Conservation (phyloP, 177 flowering plant genomes). For the Vitis hybrid region DNA sequence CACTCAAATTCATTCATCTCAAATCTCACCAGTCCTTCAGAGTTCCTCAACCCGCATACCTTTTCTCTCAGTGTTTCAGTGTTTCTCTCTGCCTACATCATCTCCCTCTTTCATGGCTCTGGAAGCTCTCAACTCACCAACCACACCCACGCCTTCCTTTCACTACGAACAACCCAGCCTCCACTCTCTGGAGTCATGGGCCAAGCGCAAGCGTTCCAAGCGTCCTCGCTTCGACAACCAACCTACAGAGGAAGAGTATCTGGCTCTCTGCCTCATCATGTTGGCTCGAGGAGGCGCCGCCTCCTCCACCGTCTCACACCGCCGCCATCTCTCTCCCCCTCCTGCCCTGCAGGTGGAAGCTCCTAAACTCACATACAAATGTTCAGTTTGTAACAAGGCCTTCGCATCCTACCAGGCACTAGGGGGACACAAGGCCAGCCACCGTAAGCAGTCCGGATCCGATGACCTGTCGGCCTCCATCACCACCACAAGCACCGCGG, state of each 20-base stretch:
- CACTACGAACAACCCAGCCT: slow-evolving; percentile 5
- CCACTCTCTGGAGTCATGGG: slow-evolving; percentile 21
- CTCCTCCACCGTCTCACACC: neutral
- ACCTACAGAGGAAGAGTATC: slow-evolving; percentile 66
- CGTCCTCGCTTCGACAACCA: slow-evolving; percentile 32
- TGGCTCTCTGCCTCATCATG: slow-evolving; percentile 85
- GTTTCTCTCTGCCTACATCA: neutral
- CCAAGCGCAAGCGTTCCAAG: slow-evolving; percentile 49
- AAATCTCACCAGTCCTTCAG: slow-evolving; percentile 9
- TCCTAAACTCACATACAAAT: slow-evolving; percentile 37
- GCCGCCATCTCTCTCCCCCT: neutral
- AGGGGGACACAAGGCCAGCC: slow-evolving; percentile 96
- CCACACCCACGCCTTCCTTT: slow-evolving; percentile 15
- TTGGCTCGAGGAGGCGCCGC: slow-evolving; percentile 60
- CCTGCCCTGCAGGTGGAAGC: slow-evolving; percentile 12
- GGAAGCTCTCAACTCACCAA: slow-evolving; percentile 48
- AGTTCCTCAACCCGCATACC: neutral
- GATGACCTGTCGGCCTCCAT: slow-evolving; percentile 35
- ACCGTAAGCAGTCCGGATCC: slow-evolving; percentile 46
- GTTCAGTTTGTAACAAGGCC: slow-evolving; percentile 71
- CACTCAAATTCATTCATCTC: slow-evolving; percentile 24
- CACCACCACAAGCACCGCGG: slow-evolving; percentile 12
- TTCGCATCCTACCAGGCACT: slow-evolving; percentile 88
- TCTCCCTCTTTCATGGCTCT: slow-evolving; percentile 39
- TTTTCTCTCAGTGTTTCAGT: slow-evolving; percentile 1